A percentile compares a stretch with the other conserved stretches of the same genome.
Conservation (phyloP, 345 rosid genomes). For the Boechera divaricarpa region DNA sequence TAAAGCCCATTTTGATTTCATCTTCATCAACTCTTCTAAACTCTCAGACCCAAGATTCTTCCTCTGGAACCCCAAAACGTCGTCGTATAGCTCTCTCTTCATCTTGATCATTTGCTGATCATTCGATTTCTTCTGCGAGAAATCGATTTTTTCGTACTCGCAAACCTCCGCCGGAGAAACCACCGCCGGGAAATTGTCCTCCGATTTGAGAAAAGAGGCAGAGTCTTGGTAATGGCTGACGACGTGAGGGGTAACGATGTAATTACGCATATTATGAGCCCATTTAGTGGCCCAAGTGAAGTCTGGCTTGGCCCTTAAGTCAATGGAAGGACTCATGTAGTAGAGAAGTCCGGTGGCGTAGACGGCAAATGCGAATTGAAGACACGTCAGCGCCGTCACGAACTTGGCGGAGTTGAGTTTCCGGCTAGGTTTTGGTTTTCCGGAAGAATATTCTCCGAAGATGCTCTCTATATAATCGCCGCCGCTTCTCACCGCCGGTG, state of each 20-base stretch:
- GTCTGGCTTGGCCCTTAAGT: conserved; percentile 79
- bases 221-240: conserved; percentile 66
- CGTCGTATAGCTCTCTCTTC: conserved; percentile 73
- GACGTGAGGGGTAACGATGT: conserved; percentile 71
- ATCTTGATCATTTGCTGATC: conserved; percentile 79
- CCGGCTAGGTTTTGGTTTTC: conserved; percentile 50
- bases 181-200: conserved; percentile 30
- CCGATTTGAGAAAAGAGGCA: conserved; percentile 45
- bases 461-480: conserved; percentile 83
- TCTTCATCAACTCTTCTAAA: conserved; percentile 68
- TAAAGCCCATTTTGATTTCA: conserved; percentile 86
- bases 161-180: conserved; percentile 62
- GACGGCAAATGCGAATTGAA: conserved; percentile 84
- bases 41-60: conserved; percentile 71
- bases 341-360: conserved; percentile 90
- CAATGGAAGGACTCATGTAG: conserved; percentile 87
- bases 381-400: conserved; percentile 73
- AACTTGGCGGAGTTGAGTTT: conserved; percentile 57
- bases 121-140: conserved; percentile 83
- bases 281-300: conserved; percentile 88
- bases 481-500: conserved; percentile 54
- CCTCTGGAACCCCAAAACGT: conserved; percentile 66
- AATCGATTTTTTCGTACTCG: conserved; percentile 89
- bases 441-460: conserved; percentile 64
- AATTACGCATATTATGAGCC: conserved; percentile 72